phyloP scores from a whole-genome alignment of 2,329 filamentous ascomycete species.

The Exophiala spinifera region DNA sequence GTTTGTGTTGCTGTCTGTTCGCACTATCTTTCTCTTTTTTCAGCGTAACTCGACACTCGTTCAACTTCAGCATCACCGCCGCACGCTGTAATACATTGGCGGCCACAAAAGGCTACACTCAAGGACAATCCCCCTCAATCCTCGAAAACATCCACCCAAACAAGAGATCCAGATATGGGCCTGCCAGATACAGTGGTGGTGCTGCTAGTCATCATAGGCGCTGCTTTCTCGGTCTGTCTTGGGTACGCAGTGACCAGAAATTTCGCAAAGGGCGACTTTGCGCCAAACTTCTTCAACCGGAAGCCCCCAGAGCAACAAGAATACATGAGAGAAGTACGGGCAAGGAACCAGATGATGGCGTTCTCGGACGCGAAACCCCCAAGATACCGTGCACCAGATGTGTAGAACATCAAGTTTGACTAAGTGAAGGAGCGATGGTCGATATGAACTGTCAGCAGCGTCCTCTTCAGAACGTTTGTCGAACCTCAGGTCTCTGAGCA shows the following conservation, averaged over 20 bases:
- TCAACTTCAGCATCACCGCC: too few relatives aligned
- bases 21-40: too few relatives aligned
- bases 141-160: background rate
- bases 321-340: slow-evolving; percentile 22
- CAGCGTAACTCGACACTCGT: too few relatives aligned
- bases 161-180: background rate
- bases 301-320: slow-evolving; percentile 8
- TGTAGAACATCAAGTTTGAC: background rate
- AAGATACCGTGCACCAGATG: background rate
- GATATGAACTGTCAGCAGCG: background rate
- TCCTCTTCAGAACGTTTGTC: background rate
- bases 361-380: slow-evolving; percentile 10
- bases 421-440: too few relatives aligned
- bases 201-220: slow-evolving; percentile 17
- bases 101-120: background rate
- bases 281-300: background rate
- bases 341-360: slow-evolving; percentile 10
- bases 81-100: too few relatives aligned
- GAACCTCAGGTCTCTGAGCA: too few relatives aligned
- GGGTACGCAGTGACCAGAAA: slow-evolving; percentile 17
- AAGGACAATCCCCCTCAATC: too few relatives aligned
- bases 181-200: slow-evolving; percentile 15
- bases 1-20: too few relatives aligned
- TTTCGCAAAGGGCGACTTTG: too few relatives aligned
- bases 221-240: slow-evolving; percentile 6